phyloP scores from a whole-genome alignment of 75 land plant species.

The Larix kaempferi region DNA sequence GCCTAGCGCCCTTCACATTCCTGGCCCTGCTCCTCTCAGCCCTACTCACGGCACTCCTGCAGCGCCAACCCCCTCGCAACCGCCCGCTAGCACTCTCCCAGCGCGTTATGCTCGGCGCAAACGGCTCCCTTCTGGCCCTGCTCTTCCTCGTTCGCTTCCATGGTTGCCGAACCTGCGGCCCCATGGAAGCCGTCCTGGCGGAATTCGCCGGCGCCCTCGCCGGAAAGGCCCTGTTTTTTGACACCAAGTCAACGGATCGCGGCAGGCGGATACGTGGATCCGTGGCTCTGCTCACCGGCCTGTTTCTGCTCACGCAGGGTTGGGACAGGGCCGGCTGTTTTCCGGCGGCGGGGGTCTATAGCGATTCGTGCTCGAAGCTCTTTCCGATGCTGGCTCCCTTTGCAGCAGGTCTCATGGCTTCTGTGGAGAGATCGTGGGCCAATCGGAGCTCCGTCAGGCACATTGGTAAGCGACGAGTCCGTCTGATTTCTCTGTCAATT shows the following conservation, averaged over 20 bases:
- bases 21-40: constrained; percentile 44
- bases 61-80: not conserved
- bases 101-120: not conserved
- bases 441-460: constrained; percentile 35
- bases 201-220: constrained; percentile 64
- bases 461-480: constrained; percentile 34
- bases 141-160: constrained; percentile 26
- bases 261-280: constrained; percentile 24
- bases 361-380: constrained; percentile 25
- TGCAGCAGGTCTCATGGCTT: constrained; percentile 47
- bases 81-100: not conserved
- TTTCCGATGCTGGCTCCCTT: constrained; percentile 51
- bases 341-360: not conserved
- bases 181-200: constrained; percentile 58
- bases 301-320: constrained; percentile 52
- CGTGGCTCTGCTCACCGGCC: constrained; percentile 22
- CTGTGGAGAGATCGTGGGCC: constrained; percentile 31
- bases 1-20: constrained; percentile 42
- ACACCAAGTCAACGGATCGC: not conserved
- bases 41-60: not conserved
- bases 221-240: constrained; percentile 24
- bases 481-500: constrained; percentile 39
- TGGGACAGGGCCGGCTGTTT: constrained; percentile 58
- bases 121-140: constrained; percentile 34
- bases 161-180: constrained; percentile 50